Evolutionary conservation across 148 eudicot species (phyloP), one percentile per base, ranked within the genome.

Genomic region (Vaccinium vitisidaea): DNA sequence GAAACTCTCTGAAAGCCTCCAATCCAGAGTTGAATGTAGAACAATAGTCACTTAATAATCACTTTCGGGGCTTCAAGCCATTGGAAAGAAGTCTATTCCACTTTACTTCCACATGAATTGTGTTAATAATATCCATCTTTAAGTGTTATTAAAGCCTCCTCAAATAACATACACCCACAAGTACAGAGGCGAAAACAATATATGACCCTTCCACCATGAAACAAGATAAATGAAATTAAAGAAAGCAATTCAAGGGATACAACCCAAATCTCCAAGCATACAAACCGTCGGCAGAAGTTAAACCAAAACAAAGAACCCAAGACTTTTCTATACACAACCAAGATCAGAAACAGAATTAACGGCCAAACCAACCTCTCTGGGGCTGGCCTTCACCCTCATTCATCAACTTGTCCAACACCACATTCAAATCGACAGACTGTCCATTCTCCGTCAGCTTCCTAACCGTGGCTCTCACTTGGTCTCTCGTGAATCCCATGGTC

Each of bases 341-440:
- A 80, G 73, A 75, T 16, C 50, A 55, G 56, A 77, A 23, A 46
- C 82, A 83, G 76, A n/a, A 89, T 80, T 81, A 92, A 84, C 95
- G 93, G 59, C 93, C 93, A 88, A 91, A 90, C 94, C 94, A 94
- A 69, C 90, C 93, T 84, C 89, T 85, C 14, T 83, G 95, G 59
- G 90, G 93, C 75, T 91, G 95, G 81, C 89, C 88, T 39, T 91
- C 96, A 18, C 96, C 94, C 63, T 92, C 95, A 70, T 92, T 96
- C 99, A 96, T 96, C 90, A 96, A 86, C 88, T 94, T 96, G 86
- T 96, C 98, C 83, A 96, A 85, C 73, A 96, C 98, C n/a, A 92
- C 82, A 84, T 96, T 94, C 87, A 96, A 84, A 85, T 96, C 99
- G 70, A 94, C 98, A 0, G 95, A 81, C 89, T 96, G 98, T 4